phyloP scores from a whole-genome alignment of 352 stramenopile genomes.

The Plasmopara viticola region DNA sequence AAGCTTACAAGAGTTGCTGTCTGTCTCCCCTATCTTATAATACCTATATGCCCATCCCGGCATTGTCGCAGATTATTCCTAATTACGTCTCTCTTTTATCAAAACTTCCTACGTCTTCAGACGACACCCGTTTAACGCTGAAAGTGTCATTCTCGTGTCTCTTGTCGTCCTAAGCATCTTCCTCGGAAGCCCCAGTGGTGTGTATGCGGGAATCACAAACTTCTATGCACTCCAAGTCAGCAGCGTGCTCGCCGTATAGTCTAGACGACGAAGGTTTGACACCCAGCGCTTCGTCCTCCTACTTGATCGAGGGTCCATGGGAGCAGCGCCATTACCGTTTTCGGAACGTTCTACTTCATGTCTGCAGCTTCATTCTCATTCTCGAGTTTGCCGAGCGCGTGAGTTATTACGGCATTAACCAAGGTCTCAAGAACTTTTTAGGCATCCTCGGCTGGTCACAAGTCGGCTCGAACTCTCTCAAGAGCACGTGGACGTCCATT shows the following conservation, averaged over 20 bases:
- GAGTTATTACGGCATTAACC: slow-evolving; percentile 87
- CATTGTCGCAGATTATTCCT: neutral
- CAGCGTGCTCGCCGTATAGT: slow-evolving; percentile 29
- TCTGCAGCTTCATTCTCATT: slow-evolving; percentile 83
- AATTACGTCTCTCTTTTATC: slow-evolving; percentile 13
- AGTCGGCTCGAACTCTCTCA: slow-evolving; percentile 81
- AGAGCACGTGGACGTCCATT: slow-evolving; percentile 85
- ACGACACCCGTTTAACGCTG: neutral
- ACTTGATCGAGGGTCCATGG: slow-evolving; percentile 73
- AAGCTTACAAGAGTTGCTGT: too few species aligned
- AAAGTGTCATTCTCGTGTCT: slow-evolving; percentile 2
- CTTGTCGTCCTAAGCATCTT: slow-evolving; percentile 1
- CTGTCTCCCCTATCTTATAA: too few species aligned
- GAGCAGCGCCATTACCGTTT: slow-evolving; percentile 72
- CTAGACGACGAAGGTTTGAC: slow-evolving; percentile 35
- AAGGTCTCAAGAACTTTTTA: slow-evolving; percentile 86
- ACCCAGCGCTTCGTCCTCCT: slow-evolving; percentile 48
- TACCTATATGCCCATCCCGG: too few species aligned
- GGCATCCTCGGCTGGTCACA: slow-evolving; percentile 64
- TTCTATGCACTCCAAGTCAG: slow-evolving; percentile 52
- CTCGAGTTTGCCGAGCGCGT: slow-evolving; percentile 81
- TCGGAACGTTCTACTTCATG: slow-evolving; percentile 77
- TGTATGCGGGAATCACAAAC: slow-evolving; percentile 39
- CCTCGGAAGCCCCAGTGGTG: slow-evolving; percentile 8
- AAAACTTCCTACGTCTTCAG: slow-evolving; percentile 3